These are phyloP conservation scores for Solanum piurae DNA, from an alignment of 257 asterid genomes.

Conservation along the genomic window DNA sequence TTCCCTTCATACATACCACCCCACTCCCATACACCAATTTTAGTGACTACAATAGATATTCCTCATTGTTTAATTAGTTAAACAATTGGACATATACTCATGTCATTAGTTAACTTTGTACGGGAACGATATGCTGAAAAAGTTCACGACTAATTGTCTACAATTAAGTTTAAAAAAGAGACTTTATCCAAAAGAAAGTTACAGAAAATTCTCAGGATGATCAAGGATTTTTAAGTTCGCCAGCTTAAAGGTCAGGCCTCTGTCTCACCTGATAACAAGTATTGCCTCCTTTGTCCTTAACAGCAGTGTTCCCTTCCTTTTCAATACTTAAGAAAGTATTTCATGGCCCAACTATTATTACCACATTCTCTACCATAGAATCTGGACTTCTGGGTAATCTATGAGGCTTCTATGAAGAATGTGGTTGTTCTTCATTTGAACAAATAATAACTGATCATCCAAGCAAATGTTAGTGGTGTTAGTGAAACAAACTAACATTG, in stretches of 20 bases:
- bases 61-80: not conserved
- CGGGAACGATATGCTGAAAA: not conserved
- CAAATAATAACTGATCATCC: not conserved
- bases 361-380: not conserved
- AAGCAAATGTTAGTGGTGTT: not conserved
- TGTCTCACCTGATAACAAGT: not conserved
- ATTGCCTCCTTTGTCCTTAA: not conserved
- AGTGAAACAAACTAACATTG: not conserved
- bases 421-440: not conserved
- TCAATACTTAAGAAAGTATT: not conserved
- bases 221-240: not conserved
- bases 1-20: not conserved
- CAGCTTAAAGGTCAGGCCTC: not conserved
- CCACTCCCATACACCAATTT: not conserved
- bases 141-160: not conserved
- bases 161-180: not conserved
- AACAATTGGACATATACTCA: not conserved
- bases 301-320: not conserved
- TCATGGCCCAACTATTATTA: no score
- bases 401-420: not conserved
- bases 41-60: not conserved
- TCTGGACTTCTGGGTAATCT: not conserved
- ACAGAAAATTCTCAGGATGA: not conserved
- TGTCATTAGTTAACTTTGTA: not conserved
- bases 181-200: not conserved